phyloP scores from a whole-genome alignment of 768 basidiomycete species.

The Pleurotus salmoneostramineus region DNA sequence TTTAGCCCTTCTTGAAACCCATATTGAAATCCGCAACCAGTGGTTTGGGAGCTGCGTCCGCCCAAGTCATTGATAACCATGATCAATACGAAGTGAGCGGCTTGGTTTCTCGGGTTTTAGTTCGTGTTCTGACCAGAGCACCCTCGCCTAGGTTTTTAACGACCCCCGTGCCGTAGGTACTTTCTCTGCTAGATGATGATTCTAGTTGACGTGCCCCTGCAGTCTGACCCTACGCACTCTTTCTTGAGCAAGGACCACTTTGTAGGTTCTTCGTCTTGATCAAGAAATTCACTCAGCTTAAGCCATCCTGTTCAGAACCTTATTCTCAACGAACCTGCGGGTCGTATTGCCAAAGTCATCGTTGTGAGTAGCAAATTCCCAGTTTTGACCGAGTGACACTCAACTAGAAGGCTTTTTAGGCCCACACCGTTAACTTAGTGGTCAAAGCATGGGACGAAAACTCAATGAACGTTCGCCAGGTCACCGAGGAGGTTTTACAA shows the following conservation, averaged over 20 bases:
- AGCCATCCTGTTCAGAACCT: conserved; percentile 47
- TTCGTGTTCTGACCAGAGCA: background rate
- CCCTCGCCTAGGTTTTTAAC: conserved; percentile 55
- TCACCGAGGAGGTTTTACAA: conserved; percentile 61
- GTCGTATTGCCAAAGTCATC: conserved; percentile 64
- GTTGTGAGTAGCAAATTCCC: conserved; percentile 38
- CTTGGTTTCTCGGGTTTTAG: background rate
- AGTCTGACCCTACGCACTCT: conserved; percentile 88
- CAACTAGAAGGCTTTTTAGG: conserved; percentile 29
- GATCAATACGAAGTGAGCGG: conserved; percentile 66
- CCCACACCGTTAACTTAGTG: conserved; percentile 62
- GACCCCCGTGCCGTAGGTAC: conserved; percentile 66
- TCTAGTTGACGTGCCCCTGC: conserved; percentile 1
- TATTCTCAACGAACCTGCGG: conserved; percentile 81
- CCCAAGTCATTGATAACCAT: conserved; percentile 72
- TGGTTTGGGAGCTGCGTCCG: conserved; percentile 59
- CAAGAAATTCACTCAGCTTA: background rate
- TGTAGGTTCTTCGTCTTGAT: conserved; percentile 36
- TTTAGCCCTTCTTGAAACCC: conserved; percentile 76
- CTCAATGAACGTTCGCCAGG: conserved; percentile 49
- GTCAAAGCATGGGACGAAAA: conserved; percentile 80
- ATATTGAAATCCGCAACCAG: conserved; percentile 66
- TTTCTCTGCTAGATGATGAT: conserved; percentile 12
- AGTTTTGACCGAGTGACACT: background rate
- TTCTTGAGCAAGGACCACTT: conserved; percentile 90